A percentile compares a stretch with the other conserved stretches of the same genome.
phyloP scores from a whole-genome alignment of 495 filamentous ascomycete species.

The Viridothelium virens region DNA sequence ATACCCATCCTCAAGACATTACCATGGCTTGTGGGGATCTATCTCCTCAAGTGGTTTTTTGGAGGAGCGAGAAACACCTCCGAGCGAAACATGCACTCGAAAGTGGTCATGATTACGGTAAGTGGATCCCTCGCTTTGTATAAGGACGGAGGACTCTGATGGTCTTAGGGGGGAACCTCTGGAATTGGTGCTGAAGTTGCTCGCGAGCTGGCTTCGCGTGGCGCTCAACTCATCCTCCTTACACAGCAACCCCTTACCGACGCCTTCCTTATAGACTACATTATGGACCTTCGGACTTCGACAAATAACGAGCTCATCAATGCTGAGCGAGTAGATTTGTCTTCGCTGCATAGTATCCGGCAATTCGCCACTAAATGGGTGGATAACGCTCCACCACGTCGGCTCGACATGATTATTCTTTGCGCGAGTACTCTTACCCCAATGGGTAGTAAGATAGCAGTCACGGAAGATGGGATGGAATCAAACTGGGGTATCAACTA shows the following conservation, averaged over 20 bases:
- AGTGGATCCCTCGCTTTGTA: slow-evolving; percentile 12
- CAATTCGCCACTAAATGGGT: slow-evolving; percentile 98
- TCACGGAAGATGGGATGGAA: slow-evolving; percentile 68
- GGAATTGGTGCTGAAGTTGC: slow-evolving; percentile 78
- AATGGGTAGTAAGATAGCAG: slow-evolving; percentile 45
- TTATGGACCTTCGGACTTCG: slow-evolving; percentile 72
- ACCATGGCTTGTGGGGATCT: slow-evolving; percentile 52
- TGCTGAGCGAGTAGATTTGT: slow-evolving; percentile 86
- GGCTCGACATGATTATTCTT: slow-evolving; percentile 88
- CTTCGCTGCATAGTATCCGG: slow-evolving; percentile 77
- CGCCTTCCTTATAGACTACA: slow-evolving; percentile 82
- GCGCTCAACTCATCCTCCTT: slow-evolving; percentile 86
- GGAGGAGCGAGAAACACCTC: slow-evolving; percentile 64
- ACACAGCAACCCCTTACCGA: slow-evolving; percentile 73
- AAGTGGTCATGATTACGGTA: slow-evolving; percentile 88
- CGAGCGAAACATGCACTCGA: slow-evolving; percentile 83
- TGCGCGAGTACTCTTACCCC: slow-evolving; percentile 72
- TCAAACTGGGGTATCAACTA: slow-evolving; percentile 91
- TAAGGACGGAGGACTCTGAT: slow-evolving; percentile 15
- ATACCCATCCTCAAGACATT: slow-evolving; percentile 52
- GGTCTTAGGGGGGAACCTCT: slow-evolving; percentile 72
- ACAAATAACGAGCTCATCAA: slow-evolving; percentile 88
- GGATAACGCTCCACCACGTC: slow-evolving; percentile 82
- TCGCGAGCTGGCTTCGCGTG: slow-evolving; percentile 65
- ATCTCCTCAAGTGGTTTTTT: slow-evolving; percentile 68